phyloP scores from a whole-genome alignment of 352 stramenopile species.

The Pythium insidiosum region DNA sequence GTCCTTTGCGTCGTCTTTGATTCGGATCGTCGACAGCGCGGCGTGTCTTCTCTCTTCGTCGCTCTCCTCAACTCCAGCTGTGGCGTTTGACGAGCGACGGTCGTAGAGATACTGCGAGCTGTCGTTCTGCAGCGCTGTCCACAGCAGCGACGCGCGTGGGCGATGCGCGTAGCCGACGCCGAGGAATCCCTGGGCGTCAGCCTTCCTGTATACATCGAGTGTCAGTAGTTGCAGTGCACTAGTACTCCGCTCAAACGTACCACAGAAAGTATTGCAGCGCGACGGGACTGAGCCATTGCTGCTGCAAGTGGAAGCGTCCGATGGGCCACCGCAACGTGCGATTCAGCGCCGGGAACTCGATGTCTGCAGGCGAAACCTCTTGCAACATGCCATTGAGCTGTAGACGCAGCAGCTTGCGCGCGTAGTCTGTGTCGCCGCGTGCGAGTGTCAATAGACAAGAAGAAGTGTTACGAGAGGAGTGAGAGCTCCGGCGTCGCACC shows the following conservation, averaged over 20 bases:
- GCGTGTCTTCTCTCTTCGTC: background rate
- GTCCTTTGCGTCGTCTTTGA: background rate
- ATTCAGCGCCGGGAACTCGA: constrained; percentile 24
- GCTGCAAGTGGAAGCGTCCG: constrained; percentile 30
- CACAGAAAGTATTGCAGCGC: constrained; percentile 44
- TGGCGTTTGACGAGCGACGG: no score
- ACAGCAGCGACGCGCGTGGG: constrained; percentile 24
- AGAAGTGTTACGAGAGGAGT: background rate
- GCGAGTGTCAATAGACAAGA: background rate
- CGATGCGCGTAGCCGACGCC: constrained; percentile 36
- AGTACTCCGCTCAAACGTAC: constrained; percentile 2
- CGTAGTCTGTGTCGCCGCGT: constrained; percentile 26
- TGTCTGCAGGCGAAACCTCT: constrained; percentile 7
- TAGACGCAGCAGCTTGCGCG: constrained; percentile 40
- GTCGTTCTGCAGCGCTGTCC: constrained; percentile 11
- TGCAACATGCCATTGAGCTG: constrained; percentile 31
- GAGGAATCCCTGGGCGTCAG: constrained; percentile 41
- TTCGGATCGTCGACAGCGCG: background rate
- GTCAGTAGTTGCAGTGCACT: background rate
- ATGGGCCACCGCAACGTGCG: constrained; percentile 15
- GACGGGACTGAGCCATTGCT: constrained; percentile 30
- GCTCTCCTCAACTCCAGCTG: background rate
- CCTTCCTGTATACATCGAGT: constrained; percentile 12
- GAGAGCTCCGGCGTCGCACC: constrained; percentile 7
- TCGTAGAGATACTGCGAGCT: background rate